Evolutionary conservation across 2,329 filamentous ascomycete species (phyloP), one percentile per base, ranked within the genome.

Genomic region (Neonectria punicea): DNA sequence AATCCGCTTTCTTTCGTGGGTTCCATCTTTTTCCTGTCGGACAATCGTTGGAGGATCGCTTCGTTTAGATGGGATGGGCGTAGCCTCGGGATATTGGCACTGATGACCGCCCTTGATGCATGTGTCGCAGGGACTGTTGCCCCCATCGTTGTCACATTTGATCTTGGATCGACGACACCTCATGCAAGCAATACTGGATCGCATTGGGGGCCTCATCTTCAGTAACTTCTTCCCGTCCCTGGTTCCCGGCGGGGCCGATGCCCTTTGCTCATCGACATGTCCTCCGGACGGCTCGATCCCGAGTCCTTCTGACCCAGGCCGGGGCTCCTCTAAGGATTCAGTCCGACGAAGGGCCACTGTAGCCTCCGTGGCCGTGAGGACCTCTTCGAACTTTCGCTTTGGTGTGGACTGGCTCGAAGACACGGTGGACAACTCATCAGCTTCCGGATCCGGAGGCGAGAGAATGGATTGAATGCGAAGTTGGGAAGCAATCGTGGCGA

Each of bases 81-180:
- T 62, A 2, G 73, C 64, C 16, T 88, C 82, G 9, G 92, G 91
- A 77, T 94, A 93, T 67, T 87, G 86, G 76, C 93, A 96, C 65
- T 92, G 87, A 75, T 92, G 87, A 49, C 90, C 89, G 55, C 88
- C 88, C 65, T 89, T 89, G 75, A 91, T 87, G 77, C 93, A 97
- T 13, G 89, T 89, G 67, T 92, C 89, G 81, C 93, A 97, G 16
- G 87, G 88, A 16, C 89, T 90, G 67, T 87, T 87, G 62, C 90
- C 87, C 65, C 92, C 92, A 70, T 87, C 86, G 80, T 96, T 96
- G 78, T 93, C 89, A 81, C 93, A 97, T 80, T 95, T 95, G 76
- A 95, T 93, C 80, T 96, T 97, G 76, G 92, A 93, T 73, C 89
- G 88, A 63, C 93, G 87, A 76, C 93, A 95, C 68, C 89, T 86